These are phyloP conservation scores for Xylariaceae sp. DNA, from an alignment of 2,329 filamentous ascomycete species.

Conservation along the genomic window DNA sequence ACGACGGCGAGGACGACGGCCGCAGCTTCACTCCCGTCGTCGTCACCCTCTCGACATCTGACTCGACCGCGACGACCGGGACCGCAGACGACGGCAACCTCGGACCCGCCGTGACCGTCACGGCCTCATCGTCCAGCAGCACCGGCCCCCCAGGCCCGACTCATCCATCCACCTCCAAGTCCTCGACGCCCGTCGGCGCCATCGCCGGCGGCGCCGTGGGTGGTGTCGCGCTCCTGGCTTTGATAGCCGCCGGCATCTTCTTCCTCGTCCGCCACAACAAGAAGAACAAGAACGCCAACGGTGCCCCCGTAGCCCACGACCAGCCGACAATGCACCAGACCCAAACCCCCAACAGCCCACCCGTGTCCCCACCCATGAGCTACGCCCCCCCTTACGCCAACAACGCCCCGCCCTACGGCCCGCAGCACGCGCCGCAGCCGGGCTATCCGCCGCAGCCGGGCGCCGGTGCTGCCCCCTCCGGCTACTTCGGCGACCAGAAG, in stretches of 20 bases:
- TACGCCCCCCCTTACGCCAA: background rate
- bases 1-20: slow-evolving; percentile 30
- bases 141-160: background rate
- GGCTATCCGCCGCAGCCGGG: slow-evolving; percentile 11
- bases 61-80: slow-evolving; percentile 6
- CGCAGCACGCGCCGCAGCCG: slow-evolving; percentile 9
- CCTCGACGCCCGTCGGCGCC: slow-evolving; percentile 31
- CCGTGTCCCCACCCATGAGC: slow-evolving; percentile 3
- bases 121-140: background rate
- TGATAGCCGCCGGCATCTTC: slow-evolving; percentile 37
- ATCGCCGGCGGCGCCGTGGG: slow-evolving; percentile 45
- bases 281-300: slow-evolving; percentile 18
- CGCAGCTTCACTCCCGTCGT: slow-evolving; percentile 24
- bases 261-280: slow-evolving; percentile 36
- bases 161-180: slow-evolving; percentile 4
- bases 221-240: slow-evolving; percentile 36
- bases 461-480: background rate
- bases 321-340: slow-evolving; percentile 3
- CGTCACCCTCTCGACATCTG: slow-evolving; percentile 9
- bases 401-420: no score
- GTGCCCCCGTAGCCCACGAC: slow-evolving; percentile 8
- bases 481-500: slow-evolving; percentile 14
- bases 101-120: background rate
- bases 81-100: background rate
- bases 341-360: slow-evolving; percentile 1